A percentile compares a stretch with the other conserved stretches of the same genome.
These are phyloP conservation scores for Kernera saxatilis DNA, from an alignment of 345 rosid species.

Conservation along the genomic window DNA sequence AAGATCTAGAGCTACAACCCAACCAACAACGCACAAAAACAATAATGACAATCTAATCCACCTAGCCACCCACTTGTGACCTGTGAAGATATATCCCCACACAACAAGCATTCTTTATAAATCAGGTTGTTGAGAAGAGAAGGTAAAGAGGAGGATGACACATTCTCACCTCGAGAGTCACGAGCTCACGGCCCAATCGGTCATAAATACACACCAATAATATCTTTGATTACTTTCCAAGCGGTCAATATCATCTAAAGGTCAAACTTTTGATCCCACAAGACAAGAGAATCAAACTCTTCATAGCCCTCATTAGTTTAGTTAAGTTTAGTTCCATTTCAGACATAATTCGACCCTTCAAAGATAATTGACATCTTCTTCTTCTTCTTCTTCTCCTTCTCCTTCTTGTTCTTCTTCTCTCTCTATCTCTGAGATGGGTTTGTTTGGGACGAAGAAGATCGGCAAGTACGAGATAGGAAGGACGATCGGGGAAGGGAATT, in stretches of 20 bases:
- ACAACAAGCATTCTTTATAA: conserved; percentile 9
- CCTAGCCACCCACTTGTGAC: background rate
- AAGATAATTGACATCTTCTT: background rate
- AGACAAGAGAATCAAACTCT: background rate
- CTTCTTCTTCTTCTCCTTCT: background rate
- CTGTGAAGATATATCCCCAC: background rate
- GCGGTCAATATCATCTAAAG: conserved; percentile 10
- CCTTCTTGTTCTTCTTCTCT: background rate
- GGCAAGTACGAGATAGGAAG: conserved; percentile 70
- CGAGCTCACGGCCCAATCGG: conserved; percentile 15
- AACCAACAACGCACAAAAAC: too few relatives aligned
- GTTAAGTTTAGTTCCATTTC: background rate
- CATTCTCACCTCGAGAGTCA: conserved; percentile 15
- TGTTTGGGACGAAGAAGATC: conserved; percentile 37
- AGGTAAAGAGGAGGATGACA: background rate
- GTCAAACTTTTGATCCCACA: conserved; percentile 19
- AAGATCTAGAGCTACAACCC: too few relatives aligned
- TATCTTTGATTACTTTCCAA: background rate
- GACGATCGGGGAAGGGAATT: conserved; percentile 81
- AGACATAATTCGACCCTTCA: conserved; percentile 3
- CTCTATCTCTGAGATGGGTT: conserved; percentile 18
- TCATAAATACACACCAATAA: conserved; percentile 11
- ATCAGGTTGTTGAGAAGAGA: conserved; percentile 11
- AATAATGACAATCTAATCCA: conserved; percentile 6
- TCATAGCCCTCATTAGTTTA: background rate